Base-by-base conservation (phyloP, 139 green algal genomes). In the Ostreobium quekettii region DNA sequence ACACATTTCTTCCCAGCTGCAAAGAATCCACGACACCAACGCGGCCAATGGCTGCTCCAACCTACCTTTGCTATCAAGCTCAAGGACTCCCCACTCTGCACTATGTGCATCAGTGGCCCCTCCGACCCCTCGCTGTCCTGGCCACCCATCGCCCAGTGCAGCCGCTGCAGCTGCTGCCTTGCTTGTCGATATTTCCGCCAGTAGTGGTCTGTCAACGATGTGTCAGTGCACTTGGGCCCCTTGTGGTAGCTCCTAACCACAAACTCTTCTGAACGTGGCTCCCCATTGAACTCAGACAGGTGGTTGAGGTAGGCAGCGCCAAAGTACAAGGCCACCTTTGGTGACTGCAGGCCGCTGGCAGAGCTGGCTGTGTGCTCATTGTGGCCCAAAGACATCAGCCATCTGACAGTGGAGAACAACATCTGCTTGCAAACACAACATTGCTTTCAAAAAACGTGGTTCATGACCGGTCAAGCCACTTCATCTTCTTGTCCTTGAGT, bases 1-100 rank as follows among this genome's bases (percentile, higher is more conserved):
- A n/a, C n/a, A n/a, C n/a, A n/a, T n/a, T n/a, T n/a, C n/a, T n/a
- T n/a, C n/a, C n/a, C n/a, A n/a, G n/a, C n/a, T n/a, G n/a, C n/a
- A n/a, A n/a, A n/a, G n/a, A n/a, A 53, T 19, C 42, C 42, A 53
- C 15, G 42, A 53, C 11, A 19, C 11, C 19, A 53, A 11, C 42
- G 19, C 19, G 11, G 19, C 11, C 11, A 26, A 53, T 53, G 19
- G 11, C 11, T 53, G 19, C 19, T 26, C 19, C 19, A 26, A 53
- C 19, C 19, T 53, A 53, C 42, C 42, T 19, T 11, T 19, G 42
- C 11, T 11, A 53, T 53, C 11, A 53, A 19, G 19, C 15, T 11
- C 42, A 53, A 53, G 42, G 42, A 36, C 42, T 68, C 61, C 24
- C 61, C 61, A 26, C 37, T 36, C 26, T 68, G 61, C 4, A 68